phyloP scores from a whole-genome alignment of 495 filamentous ascomycete species.

The Xylaria nigripes region DNA sequence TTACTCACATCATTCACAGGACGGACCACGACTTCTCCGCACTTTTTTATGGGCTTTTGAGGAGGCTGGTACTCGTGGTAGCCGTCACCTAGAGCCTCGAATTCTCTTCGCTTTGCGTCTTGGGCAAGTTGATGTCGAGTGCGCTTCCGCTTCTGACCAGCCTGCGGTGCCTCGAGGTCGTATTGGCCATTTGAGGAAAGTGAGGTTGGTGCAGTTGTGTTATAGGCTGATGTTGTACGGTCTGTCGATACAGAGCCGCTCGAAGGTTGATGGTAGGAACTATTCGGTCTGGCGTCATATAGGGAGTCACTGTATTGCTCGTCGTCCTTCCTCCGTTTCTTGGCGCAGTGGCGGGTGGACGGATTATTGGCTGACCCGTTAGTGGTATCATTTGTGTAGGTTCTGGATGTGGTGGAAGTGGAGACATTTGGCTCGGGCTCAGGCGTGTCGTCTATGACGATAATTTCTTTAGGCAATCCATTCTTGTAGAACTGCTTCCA shows the following conservation, averaged over 20 bases:
- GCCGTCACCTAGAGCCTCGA: constrained; percentile 58
- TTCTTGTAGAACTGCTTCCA: constrained; percentile 91
- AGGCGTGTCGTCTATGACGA: constrained; percentile 89
- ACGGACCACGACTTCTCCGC: constrained; percentile 79
- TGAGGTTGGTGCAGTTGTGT: constrained; percentile 88
- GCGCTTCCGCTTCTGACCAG: constrained; percentile 81
- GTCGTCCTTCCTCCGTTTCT: constrained; percentile 44
- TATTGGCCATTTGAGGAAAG: constrained; percentile 57
- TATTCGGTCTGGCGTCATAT: constrained; percentile 60
- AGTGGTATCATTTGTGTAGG: constrained; percentile 23
- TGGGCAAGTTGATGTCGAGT: constrained; percentile 70
- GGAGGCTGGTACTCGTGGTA: constrained; percentile 77
- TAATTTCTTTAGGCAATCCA: constrained; percentile 85
- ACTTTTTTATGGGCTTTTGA: constrained; percentile 81
- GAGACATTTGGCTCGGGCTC: constrained; percentile 44
- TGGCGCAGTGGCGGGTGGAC: constrained; percentile 32
- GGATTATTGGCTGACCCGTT: constrained; percentile 15
- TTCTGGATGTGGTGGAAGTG: constrained; percentile 21
- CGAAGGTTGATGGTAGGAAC: constrained; percentile 58
- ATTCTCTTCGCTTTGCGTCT: constrained; percentile 68
- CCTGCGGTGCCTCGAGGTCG: constrained; percentile 42
- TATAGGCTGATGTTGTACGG: constrained; percentile 71
- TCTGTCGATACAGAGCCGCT: constrained; percentile 72
- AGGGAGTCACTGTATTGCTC: constrained; percentile 30
- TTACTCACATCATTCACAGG: constrained; percentile 73